Evolutionary conservation across 2,329 filamentous ascomycete genomes (phyloP).

Genomic region (Cyclaneusma minus): DNA sequence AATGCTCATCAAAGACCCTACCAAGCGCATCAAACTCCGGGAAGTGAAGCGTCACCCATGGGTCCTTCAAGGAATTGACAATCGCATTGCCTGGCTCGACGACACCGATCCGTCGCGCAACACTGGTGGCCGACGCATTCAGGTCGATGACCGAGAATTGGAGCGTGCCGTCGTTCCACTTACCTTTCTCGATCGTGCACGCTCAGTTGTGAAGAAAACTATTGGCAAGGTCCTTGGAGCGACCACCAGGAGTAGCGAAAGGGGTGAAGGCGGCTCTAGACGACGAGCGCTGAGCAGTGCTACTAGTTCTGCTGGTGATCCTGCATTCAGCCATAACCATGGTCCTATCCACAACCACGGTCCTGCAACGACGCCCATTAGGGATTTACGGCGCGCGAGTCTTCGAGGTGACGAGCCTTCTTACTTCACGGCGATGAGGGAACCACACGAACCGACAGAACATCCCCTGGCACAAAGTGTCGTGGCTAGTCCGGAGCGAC

Average conservation of each 20-base stretch:
- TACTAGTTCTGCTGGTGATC: constrained; percentile 47
- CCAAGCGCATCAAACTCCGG: constrained; percentile 72
- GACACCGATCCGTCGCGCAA: constrained; percentile 76
- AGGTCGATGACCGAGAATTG: constrained; percentile 83
- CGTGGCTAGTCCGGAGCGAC: constrained; percentile 48
- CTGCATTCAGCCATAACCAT: constrained; percentile 34
- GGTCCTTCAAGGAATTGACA: constrained; percentile 65
- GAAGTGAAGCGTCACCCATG: constrained; percentile 92
- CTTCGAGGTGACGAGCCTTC: constrained; percentile 36
- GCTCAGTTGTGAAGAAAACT: constrained; percentile 59
- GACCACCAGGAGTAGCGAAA: constrained; percentile 29
- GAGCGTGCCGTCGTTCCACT: constrained; percentile 81
- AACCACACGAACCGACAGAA: constrained; percentile 31
- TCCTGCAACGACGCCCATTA: constrained; percentile 12
- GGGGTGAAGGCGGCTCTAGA: constrained; percentile 36
- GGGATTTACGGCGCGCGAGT: constrained; percentile 34
- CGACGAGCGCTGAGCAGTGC: constrained; percentile 44
- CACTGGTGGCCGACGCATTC: constrained; percentile 69
- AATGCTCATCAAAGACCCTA: constrained; percentile 78
- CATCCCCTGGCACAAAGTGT: constrained; percentile 66
- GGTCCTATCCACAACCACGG: constrained; percentile 32
- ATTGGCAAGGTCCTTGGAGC: constrained; percentile 41
- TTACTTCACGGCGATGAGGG: constrained; percentile 31
- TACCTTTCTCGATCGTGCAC: constrained; percentile 71
- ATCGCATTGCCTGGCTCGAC: constrained; percentile 74